These are phyloP conservation scores for Zoysia pacifica DNA, from an alignment of 176 grass and related monocot species.

Conservation along the genomic window DNA sequence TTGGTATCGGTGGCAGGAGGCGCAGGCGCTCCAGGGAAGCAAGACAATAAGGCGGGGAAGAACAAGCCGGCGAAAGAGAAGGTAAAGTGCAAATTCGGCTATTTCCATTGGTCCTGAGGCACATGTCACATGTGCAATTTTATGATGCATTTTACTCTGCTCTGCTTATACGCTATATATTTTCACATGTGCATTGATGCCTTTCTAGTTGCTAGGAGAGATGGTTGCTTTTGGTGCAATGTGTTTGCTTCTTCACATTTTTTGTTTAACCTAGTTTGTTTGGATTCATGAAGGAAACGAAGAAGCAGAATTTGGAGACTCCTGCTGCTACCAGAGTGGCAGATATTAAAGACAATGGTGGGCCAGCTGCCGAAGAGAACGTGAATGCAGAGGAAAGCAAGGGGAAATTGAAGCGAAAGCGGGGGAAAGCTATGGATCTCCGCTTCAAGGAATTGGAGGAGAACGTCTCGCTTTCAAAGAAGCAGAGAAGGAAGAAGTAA, in stretches of 20 bases:
- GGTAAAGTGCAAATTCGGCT: constrained; percentile 8
- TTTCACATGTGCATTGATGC: neutral
- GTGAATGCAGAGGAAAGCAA: constrained; percentile 30
- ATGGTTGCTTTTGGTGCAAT: neutral
- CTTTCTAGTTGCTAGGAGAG: neutral
- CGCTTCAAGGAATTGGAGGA: constrained; percentile 76
- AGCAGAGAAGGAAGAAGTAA: constrained; percentile 89
- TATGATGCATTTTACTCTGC: neutral
- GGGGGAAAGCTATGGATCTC: constrained; percentile 59
- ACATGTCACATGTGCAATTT: neutral
- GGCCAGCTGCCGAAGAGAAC: neutral
- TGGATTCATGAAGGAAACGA: constrained; percentile 36
- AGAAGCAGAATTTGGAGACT: constrained; percentile 6
- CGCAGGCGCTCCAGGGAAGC: neutral
- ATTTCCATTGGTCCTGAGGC: neutral
- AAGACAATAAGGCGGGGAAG: constrained; percentile 21
- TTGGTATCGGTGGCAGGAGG: neutral
- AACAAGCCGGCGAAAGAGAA: constrained; percentile 26
- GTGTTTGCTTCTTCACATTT: neutral
- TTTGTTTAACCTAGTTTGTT: neutral
- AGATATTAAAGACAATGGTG: constrained; percentile 10
- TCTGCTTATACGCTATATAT: neutral
- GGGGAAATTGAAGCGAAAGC: constrained; percentile 57
- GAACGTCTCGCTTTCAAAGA: constrained; percentile 49
- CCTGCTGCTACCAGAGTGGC: constrained; percentile 12